These are phyloP conservation scores for Biscogniauxia sp. DNA, from an alignment of 2,329 filamentous ascomycete species.

Conservation along the genomic window DNA sequence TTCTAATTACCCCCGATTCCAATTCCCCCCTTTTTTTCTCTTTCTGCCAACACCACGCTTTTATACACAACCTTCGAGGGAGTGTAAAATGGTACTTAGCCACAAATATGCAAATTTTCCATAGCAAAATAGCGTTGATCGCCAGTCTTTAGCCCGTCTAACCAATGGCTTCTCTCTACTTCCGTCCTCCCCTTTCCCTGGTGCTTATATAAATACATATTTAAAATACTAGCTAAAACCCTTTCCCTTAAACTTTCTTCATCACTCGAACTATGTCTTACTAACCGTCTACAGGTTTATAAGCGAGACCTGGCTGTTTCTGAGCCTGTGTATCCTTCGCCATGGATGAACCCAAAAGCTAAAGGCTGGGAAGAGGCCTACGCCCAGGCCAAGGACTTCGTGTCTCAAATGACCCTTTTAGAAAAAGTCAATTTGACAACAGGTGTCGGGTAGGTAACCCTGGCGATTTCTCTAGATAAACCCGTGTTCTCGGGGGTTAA, in stretches of 20 bases:
- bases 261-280: neutral
- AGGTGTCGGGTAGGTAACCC: constrained; percentile 67
- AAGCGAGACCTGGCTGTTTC: constrained; percentile 26
- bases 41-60: neutral
- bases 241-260: constrained; percentile 8
- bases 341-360: constrained; percentile 76
- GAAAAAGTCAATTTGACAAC: constrained; percentile 97
- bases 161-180: neutral
- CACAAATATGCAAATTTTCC: neutral
- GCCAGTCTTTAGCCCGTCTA: neutral
- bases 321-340: constrained; percentile 68
- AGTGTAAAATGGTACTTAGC: neutral
- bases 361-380: constrained; percentile 75
- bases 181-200: neutral
- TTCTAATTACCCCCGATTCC: neutral
- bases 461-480: neutral
- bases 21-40: neutral
- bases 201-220: neutral
- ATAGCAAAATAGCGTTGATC: neutral
- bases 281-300: constrained; percentile 22
- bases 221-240: neutral
- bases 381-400: constrained; percentile 71
- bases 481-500: neutral
- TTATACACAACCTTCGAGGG: neutral
- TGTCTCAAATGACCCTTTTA: constrained; percentile 75